Percentiles rank a stretch among this genome's conserved stretches.
Evolutionary conservation across 2,329 filamentous ascomycete species (phyloP).

Genomic region (Xylariales sp.): DNA sequence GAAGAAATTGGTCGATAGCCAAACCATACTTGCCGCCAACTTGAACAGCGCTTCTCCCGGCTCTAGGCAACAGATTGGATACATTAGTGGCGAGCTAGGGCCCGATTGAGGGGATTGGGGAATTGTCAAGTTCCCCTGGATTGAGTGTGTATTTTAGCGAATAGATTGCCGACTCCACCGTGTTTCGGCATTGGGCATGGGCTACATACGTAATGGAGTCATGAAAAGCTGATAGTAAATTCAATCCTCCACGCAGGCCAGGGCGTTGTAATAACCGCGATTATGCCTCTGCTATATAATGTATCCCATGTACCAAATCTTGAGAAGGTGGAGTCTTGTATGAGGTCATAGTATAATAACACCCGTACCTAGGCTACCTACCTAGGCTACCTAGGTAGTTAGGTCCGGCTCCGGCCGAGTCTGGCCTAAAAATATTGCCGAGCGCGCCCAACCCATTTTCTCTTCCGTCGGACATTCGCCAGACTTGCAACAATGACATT

Average conservation of each 20-base stretch:
- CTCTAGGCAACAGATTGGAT: constrained; percentile 65
- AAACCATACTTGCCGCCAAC: constrained; percentile 54
- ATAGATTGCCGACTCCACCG: not conserved
- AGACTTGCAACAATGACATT: constrained; percentile 15
- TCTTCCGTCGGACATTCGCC: constrained; percentile 3
- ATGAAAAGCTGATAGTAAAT: not conserved
- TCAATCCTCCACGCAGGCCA: too few species aligned
- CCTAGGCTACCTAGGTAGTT: too few species aligned
- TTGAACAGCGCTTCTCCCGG: constrained; percentile 51
- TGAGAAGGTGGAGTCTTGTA: too few species aligned
- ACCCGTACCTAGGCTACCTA: too few species aligned
- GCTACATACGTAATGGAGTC: too few species aligned
- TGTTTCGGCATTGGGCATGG: not conserved
- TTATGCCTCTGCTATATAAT: not conserved
- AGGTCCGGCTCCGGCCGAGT: constrained; percentile 15
- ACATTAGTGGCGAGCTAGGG: constrained; percentile 62
- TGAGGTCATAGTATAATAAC: too few species aligned
- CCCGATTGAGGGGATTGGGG: constrained; percentile 31
- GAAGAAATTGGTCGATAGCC: constrained; percentile 61
- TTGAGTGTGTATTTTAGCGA: not conserved
- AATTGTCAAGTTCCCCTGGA: not conserved
- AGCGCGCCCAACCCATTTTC: constrained; percentile 10
- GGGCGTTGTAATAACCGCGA: not conserved
- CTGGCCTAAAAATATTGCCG: constrained; percentile 24
- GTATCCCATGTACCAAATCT: too few species aligned